Evolutionary conservation across 805 yeast species (phyloP), one percentile per base, ranked within the genome.

Genomic region (Yarrowia yakushimensis): DNA sequence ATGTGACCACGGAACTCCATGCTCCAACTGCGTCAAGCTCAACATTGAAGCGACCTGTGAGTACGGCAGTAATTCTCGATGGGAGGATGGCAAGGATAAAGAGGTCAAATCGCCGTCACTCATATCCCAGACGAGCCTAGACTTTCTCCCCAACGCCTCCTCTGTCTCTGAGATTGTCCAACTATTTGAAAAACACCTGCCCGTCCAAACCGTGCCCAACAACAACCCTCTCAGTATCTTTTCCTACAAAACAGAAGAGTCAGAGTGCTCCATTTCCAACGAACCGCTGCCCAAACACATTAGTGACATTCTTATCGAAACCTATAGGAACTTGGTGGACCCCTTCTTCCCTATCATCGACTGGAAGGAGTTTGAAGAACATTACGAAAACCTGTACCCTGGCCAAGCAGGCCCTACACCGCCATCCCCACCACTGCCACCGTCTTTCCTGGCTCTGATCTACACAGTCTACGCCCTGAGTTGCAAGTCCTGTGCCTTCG

Each of bases 311-410:
- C 27, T 52, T 9, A 23, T 52, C 10, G 60, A 52, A 10, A 52
- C 36, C 45, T 52, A 52, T 17, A 5, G 25, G 15, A 12, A 12
- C 13, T 17, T 52, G 25, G 45, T 52, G 13, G 60, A 52, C 25
- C 60, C 60, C 7, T 52, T 52, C 20, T 52, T 52, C 17, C 60
- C 60, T 18, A 36, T 52, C 12, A 36, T 52, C 10, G 60, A 52
- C 34, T 52, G 60, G 60, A 37, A 36, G 23, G 60, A 52, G 42
- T 52, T 52, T 20, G 60, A 52, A 17, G 45, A 52, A 9, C 42
- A 52, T 15, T 52, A 52, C 34, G 60, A 52, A 9, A 52, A 52
- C 34, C 34, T 52, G 22, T 52, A 36, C 20, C 60, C 60, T 3
- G 45, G 45, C 1, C 43, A 34, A 10, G 37, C 55, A 15, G 55